phyloP scores from a whole-genome alignment of 768 basidiomycete species.

The Xerocomellus amylosporus region DNA sequence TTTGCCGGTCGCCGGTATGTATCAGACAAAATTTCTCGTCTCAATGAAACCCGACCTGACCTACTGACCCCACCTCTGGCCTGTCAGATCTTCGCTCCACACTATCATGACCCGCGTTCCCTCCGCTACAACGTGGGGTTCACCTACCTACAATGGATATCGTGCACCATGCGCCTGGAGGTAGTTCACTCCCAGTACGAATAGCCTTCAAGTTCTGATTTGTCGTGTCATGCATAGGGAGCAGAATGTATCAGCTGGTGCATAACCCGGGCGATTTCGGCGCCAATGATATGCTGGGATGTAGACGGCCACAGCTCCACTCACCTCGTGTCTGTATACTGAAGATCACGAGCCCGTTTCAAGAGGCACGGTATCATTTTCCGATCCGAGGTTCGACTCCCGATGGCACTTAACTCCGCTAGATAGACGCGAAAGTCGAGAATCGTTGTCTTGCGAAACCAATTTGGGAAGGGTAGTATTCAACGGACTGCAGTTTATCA shows the following conservation, averaged over 20 bases:
- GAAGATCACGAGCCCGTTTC: background rate
- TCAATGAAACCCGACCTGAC: too few species aligned
- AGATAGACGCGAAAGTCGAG: too few species aligned
- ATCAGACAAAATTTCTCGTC: too few species aligned
- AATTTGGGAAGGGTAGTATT: background rate
- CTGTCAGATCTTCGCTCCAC: too few species aligned
- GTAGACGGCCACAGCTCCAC: background rate
- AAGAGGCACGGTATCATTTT: background rate
- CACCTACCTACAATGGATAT: background rate
- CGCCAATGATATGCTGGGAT: too few species aligned
- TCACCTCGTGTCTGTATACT: background rate
- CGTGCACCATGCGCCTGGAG: background rate
- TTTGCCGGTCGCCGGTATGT: too few species aligned
- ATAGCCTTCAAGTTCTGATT: background rate
- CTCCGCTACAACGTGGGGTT: too few species aligned
- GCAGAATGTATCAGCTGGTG: background rate
- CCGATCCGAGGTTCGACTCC: too few species aligned
- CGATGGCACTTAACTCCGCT: too few species aligned
- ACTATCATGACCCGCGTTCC: too few species aligned
- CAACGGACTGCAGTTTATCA: background rate
- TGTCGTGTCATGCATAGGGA: background rate
- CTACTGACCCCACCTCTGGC: too few species aligned
- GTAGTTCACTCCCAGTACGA: background rate
- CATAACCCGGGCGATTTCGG: too few species aligned
- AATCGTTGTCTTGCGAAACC: constrained; percentile 1